phyloP scores from a whole-genome alignment of 2,329 filamentous ascomycete species.

The Ophiostoma sp. region DNA sequence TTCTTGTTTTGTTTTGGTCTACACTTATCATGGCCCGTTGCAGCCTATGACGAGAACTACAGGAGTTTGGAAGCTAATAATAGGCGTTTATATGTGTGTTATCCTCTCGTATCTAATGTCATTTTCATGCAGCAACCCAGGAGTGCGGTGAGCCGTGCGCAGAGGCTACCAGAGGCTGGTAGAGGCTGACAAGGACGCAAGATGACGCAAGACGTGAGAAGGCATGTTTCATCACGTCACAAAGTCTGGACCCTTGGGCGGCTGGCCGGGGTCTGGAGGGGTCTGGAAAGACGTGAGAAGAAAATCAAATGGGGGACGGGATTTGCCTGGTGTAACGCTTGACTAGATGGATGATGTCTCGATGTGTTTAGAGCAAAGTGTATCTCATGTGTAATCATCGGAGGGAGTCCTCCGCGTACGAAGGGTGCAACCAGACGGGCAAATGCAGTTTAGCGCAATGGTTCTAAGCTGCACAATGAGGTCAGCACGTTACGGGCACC shows the following conservation, averaged over 20 bases:
- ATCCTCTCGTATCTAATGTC: not conserved
- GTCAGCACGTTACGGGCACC: constrained; percentile 3
- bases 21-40: not conserved
- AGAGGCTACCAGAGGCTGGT: not conserved
- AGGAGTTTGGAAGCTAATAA: constrained; percentile 10
- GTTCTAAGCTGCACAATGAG: constrained; percentile 15
- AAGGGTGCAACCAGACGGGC: not conserved
- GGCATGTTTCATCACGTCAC: not conserved
- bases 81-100: constrained; percentile 5
- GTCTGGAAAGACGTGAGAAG: not conserved
- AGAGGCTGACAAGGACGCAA: not conserved
- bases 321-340: not conserved
- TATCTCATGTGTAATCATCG: not conserved
- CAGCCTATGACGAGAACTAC: constrained; percentile 1
- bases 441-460: not conserved
- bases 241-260: not conserved
- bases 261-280: not conserved
- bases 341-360: not conserved
- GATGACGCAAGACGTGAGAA: not conserved
- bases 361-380: not conserved
- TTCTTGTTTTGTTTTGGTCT: not conserved
- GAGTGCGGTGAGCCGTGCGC: not conserved
- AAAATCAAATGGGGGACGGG: not conserved
- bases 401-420: not conserved
- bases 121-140: not conserved